Percentiles rank a stretch among this genome's conserved stretches.
These are phyloP conservation scores for Tetradesmus lagerheimii DNA, from an alignment of 139 green algal genomes.

Conservation along the genomic window DNA sequence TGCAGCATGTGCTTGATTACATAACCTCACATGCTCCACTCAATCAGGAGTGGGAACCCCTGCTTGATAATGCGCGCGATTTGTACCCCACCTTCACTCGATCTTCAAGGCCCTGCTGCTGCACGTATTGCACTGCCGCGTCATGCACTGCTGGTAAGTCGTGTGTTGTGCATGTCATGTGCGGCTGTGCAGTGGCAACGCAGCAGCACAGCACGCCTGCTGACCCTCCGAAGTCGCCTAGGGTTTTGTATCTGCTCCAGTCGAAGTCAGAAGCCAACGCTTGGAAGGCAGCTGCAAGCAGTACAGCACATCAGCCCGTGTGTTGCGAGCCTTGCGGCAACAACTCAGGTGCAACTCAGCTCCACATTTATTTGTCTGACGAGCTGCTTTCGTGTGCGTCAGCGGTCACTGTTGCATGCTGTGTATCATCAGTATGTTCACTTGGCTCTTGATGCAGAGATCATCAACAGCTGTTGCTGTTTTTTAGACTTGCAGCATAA, in stretches of 20 bases:
- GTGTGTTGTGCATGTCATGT: conserved; percentile 47
- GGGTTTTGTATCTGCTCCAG: conserved; percentile 42
- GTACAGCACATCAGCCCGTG: neutral
- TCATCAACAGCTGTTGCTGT: too few species aligned
- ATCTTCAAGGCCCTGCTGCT: conserved; percentile 37
- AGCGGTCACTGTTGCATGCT: neutral
- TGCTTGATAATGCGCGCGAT: too few species aligned
- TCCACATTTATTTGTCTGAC: too few species aligned
- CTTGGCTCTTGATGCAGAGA: too few species aligned
- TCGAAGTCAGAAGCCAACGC: conserved; percentile 37
- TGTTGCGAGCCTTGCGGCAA: neutral
- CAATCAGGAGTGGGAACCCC: too few species aligned
- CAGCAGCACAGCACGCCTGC: conserved; percentile 47
- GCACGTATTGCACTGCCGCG: conserved; percentile 44
- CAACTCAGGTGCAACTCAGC: too few species aligned
- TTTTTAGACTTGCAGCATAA: too few species aligned
- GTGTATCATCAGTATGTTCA: neutral
- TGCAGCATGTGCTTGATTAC: neutral
- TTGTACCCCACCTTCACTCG: conserved; percentile 40
- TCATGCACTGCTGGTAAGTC: conserved; percentile 52
- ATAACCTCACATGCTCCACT: too few species aligned
- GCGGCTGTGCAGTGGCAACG: conserved; percentile 44
- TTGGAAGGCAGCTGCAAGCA: conserved; percentile 39
- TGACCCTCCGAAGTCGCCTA: conserved; percentile 56
- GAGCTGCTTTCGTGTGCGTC: too few species aligned